A percentile compares a stretch with the other conserved stretches of the same genome.
Evolutionary conservation across 1,284 basidiomycete species (phyloP).

Genomic region (Leucoagaricus sp.): DNA sequence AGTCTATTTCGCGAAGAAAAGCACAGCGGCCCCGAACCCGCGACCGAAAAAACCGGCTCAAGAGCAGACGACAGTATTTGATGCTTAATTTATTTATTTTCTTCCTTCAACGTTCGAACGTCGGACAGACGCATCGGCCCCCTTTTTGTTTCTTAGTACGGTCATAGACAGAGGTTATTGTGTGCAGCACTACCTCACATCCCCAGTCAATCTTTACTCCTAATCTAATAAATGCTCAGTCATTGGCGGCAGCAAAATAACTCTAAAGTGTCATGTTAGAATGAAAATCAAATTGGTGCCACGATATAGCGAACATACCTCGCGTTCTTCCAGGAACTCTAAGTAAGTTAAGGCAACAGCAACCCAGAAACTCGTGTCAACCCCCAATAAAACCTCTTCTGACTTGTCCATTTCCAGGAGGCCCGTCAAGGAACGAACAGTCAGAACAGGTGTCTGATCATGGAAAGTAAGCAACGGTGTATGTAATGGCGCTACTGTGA

Average conservation of each 20-base stretch:
- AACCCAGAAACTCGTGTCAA: constrained; percentile 77
- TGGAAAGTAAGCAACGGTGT: constrained; percentile 62
- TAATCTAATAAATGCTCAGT: constrained; percentile 23
- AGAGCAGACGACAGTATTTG: not conserved
- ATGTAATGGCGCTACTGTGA: constrained; percentile 11
- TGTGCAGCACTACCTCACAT: not conserved
- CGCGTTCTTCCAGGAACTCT: constrained; percentile 74
- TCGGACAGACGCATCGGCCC: not conserved
- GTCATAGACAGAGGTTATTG: not conserved
- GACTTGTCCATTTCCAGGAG: constrained; percentile 60
- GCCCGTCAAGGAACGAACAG: constrained; percentile 57
- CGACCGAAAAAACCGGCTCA: no score
- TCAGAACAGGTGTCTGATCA: constrained; percentile 68
- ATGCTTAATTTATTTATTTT: not conserved
- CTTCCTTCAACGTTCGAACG: not conserved
- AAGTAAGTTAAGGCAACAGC: constrained; percentile 71
- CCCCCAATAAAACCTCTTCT: constrained; percentile 60
- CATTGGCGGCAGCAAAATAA: constrained; percentile 43
- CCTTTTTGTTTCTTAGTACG: not conserved
- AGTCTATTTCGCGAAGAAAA: constrained; percentile 28
- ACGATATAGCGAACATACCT: constrained; percentile 46
- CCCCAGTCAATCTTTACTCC: constrained; percentile 2
- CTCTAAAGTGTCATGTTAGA: constrained; percentile 29
- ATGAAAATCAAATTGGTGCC: not conserved
- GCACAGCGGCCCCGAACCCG: no score